These are phyloP conservation scores for Diaporthe caulivora DNA, from an alignment of 2,329 filamentous ascomycete genomes.

Conservation along the genomic window DNA sequence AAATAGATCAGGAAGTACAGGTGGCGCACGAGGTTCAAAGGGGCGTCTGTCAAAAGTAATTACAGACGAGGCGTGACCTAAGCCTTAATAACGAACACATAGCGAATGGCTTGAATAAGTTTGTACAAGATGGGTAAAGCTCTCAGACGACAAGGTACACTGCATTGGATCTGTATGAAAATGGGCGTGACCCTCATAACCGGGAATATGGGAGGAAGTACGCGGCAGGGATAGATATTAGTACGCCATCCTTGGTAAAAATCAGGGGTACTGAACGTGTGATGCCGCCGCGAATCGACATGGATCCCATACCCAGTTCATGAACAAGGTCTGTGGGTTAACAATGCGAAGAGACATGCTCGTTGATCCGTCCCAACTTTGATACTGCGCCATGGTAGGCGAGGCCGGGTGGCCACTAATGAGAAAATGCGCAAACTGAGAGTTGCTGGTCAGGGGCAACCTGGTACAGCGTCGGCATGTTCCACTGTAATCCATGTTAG, in stretches of 20 bases:
- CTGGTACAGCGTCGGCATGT: neutral
- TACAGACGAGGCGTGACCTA: neutral
- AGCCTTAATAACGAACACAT: neutral
- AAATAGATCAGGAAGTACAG: too few relatives aligned
- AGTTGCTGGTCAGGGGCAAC: neutral
- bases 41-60: neutral
- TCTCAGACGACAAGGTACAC: neutral
- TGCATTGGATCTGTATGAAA: neutral
- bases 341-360: slow-evolving; percentile 9
- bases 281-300: neutral
- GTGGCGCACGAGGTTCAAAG: neutral
- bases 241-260: slow-evolving; percentile 27
- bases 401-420: neutral
- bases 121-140: neutral
- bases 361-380: slow-evolving; percentile 12
- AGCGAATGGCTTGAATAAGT: neutral
- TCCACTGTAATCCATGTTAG: neutral
- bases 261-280: slow-evolving; percentile 27
- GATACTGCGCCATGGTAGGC: slow-evolving; percentile 21
- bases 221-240: slow-evolving; percentile 24
- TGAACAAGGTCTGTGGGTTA: neutral
- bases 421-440: neutral
- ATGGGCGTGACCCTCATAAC: slow-evolving; percentile 6
- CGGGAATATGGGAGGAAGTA: slow-evolving; percentile 3
- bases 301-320: slow-evolving; percentile 12